Base-by-base conservation (phyloP, 495 filamentous ascomycete species). In the Neurospora tetrasperma region DNA sequence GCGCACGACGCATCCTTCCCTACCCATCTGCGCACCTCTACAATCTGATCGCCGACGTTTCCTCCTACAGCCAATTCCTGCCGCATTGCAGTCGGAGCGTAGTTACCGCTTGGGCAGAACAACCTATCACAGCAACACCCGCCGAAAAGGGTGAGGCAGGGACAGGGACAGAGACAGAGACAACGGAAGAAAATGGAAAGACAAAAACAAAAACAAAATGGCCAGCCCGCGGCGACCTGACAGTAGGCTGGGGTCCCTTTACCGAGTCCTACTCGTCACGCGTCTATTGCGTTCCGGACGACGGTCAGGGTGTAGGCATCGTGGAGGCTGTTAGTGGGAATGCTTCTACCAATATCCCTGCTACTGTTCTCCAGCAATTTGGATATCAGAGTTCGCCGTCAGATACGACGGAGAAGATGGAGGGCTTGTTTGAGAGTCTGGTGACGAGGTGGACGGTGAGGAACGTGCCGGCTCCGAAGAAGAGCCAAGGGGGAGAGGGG, bases 251-350 rank as follows among this genome's bases (percentile, higher is more conserved):
- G 88, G 92, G 91, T 14, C 88, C 87, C 10, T 86, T 95, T 78
- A 89, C 90, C 69, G 94, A 98, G 81, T 88, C 86, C 4, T 98
- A 97, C 85, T 90, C 89, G 1, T 90, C 87, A 39, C 83, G 87
- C 5, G 86, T 98, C 5, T 88, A 89, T 80, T 98, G 96, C 80
- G 83, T 93, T 10, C 90, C 79, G 4, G n/a, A 62, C n/a, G 43
- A 69, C 87, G 85, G 78, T 0, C 75, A 78, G 2, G 54, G 54
- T 0, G 1, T 66, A 3, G 54, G 54, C 1, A 78, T 89, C n/a
- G 92, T 99, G 4, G 93, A 97, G 79, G 95, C 94, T 66, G 84
- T 92, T 4, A 90, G 89, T 66, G 94, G 93, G 2, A 82, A 84
- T n/a, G 86, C 81, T 3, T 59, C 69, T 10, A 84, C 83, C 0